Percentiles rank a stretch among this genome's conserved stretches.
phyloP scores from a whole-genome alignment of 176 grass and related monocot species.

The Saccharum officinarum region DNA sequence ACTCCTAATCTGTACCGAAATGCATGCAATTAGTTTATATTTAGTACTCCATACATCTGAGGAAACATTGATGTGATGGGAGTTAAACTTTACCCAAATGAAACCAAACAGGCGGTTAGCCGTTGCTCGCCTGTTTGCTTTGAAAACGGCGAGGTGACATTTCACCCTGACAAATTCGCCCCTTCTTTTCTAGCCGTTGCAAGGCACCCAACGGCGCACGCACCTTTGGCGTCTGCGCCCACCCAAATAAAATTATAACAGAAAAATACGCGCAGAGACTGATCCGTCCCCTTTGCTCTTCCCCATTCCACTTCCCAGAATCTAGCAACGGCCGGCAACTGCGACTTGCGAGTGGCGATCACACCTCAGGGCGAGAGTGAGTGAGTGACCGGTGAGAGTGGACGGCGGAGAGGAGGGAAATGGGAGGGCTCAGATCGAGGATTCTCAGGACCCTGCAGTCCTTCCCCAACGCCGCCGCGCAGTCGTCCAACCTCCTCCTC shows the following conservation, averaged over 20 bases:
- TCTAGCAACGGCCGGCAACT: neutral
- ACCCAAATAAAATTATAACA: no score
- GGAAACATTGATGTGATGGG: no score
- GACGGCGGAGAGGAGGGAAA: neutral
- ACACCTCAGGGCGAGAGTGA: neutral
- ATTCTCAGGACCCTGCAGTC: slow-evolving; percentile 64
- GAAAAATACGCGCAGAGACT: no score
- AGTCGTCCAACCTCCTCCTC: slow-evolving; percentile 36
- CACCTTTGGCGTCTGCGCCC: slow-evolving; percentile 1
- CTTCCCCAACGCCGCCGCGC: slow-evolving; percentile 41
- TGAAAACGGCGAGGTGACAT: neutral
- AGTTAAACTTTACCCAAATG: no score
- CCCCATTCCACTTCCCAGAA: neutral
- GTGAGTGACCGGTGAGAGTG: neutral
- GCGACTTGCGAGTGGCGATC: neutral
- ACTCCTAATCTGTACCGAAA: no score
- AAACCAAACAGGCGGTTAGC: no score
- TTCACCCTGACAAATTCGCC: neutral
- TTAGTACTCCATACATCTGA: no score
- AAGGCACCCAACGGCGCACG: neutral
- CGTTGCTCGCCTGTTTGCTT: slow-evolving; percentile 26
- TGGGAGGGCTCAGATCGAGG: slow-evolving; percentile 56
- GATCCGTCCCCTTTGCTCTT: neutral
- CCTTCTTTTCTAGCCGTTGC: slow-evolving; percentile 27
- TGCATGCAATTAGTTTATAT: no score